phyloP scores from a whole-genome alignment of 139 green algal species.

The Zygnema circumcarinatum region DNA sequence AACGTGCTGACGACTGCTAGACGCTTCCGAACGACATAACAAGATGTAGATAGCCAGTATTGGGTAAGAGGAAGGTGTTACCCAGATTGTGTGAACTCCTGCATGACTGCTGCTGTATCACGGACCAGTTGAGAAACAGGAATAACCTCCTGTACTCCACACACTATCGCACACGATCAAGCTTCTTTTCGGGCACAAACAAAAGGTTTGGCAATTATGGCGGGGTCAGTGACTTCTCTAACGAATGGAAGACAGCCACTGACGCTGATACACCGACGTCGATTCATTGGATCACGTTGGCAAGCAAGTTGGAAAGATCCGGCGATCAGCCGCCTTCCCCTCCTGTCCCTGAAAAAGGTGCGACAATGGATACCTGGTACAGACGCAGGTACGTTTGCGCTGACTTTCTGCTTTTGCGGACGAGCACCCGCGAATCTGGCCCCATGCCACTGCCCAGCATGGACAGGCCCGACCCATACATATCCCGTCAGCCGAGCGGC shows the following conservation, averaged over 20 bases:
- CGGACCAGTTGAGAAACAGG: conserved; percentile 95
- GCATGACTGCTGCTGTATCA: conserved; percentile 97
- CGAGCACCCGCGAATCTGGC: conserved; percentile 94
- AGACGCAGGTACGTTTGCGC: conserved; percentile 88
- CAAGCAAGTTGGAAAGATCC: not conserved
- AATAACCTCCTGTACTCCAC: conserved; percentile 91
- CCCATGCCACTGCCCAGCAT: conserved; percentile 88
- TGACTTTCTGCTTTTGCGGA: conserved; percentile 88
- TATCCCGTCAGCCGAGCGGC: not conserved
- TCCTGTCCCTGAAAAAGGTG: not conserved
- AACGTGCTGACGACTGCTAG: no score
- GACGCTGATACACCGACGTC: not conserved
- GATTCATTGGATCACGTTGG: not conserved
- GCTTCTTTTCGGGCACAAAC: not conserved
- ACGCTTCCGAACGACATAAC: no score
- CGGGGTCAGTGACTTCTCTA: not conserved
- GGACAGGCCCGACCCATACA: not conserved
- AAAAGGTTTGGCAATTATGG: conserved; percentile 3
- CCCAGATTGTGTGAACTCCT: conserved; percentile 94
- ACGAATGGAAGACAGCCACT: not conserved
- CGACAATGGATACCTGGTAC: conserved; percentile 87
- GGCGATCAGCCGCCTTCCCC: not conserved
- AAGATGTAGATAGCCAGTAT: no score
- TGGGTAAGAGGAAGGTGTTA: no score
- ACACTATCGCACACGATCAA: not conserved